phyloP scores from a whole-genome alignment of 2,329 filamentous ascomycete genomes.

The Fusarium devonianum region DNA sequence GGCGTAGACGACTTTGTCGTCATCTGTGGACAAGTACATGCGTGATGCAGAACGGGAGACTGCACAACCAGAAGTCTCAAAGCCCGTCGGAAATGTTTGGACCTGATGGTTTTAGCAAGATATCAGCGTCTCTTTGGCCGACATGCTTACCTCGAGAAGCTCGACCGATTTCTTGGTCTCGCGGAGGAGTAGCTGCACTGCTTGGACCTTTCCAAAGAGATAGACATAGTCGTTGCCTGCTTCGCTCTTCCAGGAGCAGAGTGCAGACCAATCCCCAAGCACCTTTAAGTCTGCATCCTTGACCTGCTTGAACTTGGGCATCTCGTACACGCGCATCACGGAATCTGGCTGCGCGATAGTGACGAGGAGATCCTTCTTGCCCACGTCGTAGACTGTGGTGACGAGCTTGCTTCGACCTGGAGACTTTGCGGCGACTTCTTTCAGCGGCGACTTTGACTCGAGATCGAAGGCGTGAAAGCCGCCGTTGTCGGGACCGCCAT shows the following conservation, averaged over 20 bases:
- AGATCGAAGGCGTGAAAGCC: conserved; percentile 52
- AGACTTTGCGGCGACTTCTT: conserved; percentile 43
- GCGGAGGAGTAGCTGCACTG: conserved; percentile 50
- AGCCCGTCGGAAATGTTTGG: conserved; percentile 52
- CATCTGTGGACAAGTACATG: conserved; percentile 52
- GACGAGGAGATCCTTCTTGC: conserved; percentile 48
- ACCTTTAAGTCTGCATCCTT: conserved; percentile 44
- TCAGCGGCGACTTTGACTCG: conserved; percentile 41
- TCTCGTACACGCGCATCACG: conserved; percentile 50
- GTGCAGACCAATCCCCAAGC: conserved; percentile 56
- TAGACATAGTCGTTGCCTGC: conserved; percentile 54
- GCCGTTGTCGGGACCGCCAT: conserved; percentile 52
- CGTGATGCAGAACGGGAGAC: conserved; percentile 46
- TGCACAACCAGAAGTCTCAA: conserved; percentile 54
- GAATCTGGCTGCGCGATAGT: conserved; percentile 55
- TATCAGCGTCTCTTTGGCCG: rapidly evolving
- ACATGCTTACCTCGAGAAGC: conserved; percentile 46
- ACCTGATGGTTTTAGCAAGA: conserved; percentile 39
- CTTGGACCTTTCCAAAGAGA: conserved; percentile 54
- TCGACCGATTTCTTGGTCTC: conserved; percentile 41
- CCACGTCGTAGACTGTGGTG: conserved; percentile 48
- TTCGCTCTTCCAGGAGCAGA: conserved; percentile 54
- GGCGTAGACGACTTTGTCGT: conserved; percentile 47
- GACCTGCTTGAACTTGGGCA: conserved; percentile 43
- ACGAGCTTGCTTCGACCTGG: conserved; percentile 57